phyloP scores from a whole-genome alignment of 2,329 filamentous ascomycete species.

The Epicoccum sorghinum region DNA sequence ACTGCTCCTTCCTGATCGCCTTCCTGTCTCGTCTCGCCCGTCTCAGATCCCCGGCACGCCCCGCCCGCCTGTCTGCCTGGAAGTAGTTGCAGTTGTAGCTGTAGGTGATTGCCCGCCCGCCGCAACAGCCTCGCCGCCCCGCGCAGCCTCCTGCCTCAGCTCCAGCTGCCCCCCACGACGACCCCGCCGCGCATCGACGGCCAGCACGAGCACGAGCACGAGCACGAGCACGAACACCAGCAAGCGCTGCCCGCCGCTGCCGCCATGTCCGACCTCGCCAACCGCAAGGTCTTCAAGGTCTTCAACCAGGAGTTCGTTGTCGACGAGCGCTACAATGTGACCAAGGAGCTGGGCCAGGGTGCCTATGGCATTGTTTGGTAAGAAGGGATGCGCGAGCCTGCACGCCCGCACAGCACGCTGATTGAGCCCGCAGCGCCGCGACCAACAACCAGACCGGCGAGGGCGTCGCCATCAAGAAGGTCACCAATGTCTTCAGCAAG shows the following conservation, averaged over 20 bases:
- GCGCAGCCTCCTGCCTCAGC: conserved; percentile 1
- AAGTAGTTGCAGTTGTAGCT: not conserved
- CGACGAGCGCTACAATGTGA: conserved; percentile 97
- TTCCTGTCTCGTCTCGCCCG: not conserved
- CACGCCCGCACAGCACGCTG: conserved; percentile 14
- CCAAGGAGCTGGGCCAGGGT: conserved; percentile 97
- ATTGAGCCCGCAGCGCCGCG: conserved; percentile 70
- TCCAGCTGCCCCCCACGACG: not conserved
- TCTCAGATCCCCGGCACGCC: not conserved
- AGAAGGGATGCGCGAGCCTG: conserved; percentile 29
- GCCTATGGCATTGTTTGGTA: conserved; percentile 99
- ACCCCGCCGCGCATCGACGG: conserved; percentile 1
- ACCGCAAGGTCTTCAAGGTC: conserved; percentile 72
- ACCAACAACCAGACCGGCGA: conserved; percentile 90
- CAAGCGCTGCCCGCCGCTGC: conserved; percentile 2
- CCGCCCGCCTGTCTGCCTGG: too few species aligned
- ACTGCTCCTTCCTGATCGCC: conserved; percentile 14
- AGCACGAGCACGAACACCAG: not conserved
- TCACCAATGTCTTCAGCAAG: conserved; percentile 99
- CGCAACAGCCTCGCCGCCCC: not conserved
- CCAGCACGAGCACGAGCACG: not conserved
- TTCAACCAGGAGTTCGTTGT: conserved; percentile 99
- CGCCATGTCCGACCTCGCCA: conserved; percentile 65
- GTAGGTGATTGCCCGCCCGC: not conserved
- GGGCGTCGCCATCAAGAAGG: conserved; percentile 98